Base-by-base conservation (phyloP, 2,329 filamentous ascomycete species). In the Colletotrichum tropicale region DNA sequence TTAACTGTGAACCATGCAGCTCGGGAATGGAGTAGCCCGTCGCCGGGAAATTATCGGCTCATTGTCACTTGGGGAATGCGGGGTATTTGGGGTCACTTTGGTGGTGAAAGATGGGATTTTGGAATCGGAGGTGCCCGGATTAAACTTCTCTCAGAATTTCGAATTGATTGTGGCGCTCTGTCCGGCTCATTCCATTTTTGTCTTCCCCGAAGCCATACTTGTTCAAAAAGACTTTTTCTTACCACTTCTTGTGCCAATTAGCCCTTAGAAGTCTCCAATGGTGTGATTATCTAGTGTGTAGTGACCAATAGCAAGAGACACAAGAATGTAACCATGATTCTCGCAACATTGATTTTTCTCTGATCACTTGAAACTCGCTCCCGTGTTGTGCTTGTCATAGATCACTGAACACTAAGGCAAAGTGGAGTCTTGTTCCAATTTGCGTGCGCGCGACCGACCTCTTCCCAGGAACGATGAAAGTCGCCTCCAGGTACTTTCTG, bases 141-240 rank as follows among this genome's bases (percentile, higher is more conserved):
- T 21, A 48, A n/a, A 12, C n/a, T n/a, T 48, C 43, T 13, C 43
- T 21, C n/a, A 13, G 10, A 48, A 13, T 48, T 48, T 48, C n/a
- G 43, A 0, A 48, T 3, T 13, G 7, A 8, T 48, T 48, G 6
- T 21, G n/a, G 0, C 0, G 10, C 18, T 6, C 3, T 13, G 2
- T 21, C 43, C 18, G 10, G 43, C 6, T 3, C 0, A 7, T 21
- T 21, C 10, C 6, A 1, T 48, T 48, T 1, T 0, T 21, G 4
- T 48, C 10, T 13, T 48, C 0, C 8, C 18, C 9, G n/a, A 48
- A 48, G 43, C n/a, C 43, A 10, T 3, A 6, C 0, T 2, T n/a
- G 5, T 43, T 10, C 3, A 43, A 2, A 12, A 43, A 9, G 2
- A 0, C 38, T 10, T 10, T 48, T 6, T 0, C 18, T 6, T n/a